Base-by-base conservation (phyloP, 75 land plant species). In the Pseudotsuga menziesii region DNA sequence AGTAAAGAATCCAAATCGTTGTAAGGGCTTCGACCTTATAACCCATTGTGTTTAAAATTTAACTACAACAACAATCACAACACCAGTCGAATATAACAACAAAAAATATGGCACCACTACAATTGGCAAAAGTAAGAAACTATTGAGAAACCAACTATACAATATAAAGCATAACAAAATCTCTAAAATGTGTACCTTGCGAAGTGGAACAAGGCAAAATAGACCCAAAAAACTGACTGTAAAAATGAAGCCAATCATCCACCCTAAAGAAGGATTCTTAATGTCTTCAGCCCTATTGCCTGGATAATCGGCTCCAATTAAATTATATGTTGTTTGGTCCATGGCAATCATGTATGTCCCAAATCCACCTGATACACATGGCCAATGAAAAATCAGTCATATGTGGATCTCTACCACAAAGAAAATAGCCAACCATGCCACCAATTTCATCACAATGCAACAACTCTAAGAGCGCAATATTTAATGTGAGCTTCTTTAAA, bases 171-270 rank as follows among this genome's bases (percentile, higher is more conserved):
- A 39, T 69, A 7, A 23, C 14, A 27, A 69, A 26, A 41, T 41
- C 25, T 41, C 11, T 69, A 39, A 44, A 23, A 69, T 25, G 7
- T 20, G 44, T 87, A 89, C 91, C 89, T 89, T 89, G 25, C 89
- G 81, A 13, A 89, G 84, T 19, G 91, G 86, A 57, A 89, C 91
- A 58, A 89, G 86, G 56, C 81, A 77, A 59, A 89, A 87, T 0
- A 89, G 74, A 20, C 91, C 91, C 66, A 89, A 78, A 76, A 89
- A 89, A 41, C 89, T 87, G 29, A 86, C 89, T 12, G 78, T 79
- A 87, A 89, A 83, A 78, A 82, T 71, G 69, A 86, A 89, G 29
- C 81, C 78, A 67, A 80, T 83, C 83, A 89, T 89, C 91, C 91
- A 89, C 3, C 91, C 86, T 56, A 89, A 75, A 19, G 83, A 78